Percentiles rank a stretch among this genome's conserved stretches.
phyloP scores from a whole-genome alignment of 2,329 filamentous ascomycete genomes.

The Diaporthe longicolla region DNA sequence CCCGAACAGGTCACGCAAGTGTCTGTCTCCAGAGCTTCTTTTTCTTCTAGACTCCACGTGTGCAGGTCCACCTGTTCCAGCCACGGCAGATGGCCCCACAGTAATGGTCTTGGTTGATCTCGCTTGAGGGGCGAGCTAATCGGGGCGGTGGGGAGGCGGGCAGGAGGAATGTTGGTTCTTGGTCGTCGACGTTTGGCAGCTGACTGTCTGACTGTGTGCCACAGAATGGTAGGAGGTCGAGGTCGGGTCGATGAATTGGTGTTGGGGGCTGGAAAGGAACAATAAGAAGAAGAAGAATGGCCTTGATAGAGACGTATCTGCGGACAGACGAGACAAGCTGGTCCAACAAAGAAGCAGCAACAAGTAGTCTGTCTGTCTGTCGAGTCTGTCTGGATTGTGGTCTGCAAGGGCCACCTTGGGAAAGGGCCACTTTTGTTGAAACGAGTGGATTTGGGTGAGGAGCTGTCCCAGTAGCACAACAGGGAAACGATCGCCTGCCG shows the following conservation, averaged over 20 bases:
- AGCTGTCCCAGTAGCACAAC: constrained; percentile 10
- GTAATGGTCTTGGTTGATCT: constrained; percentile 21
- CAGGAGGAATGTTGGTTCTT: not conserved
- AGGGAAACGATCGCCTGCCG: constrained; percentile 6
- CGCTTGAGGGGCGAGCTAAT: constrained; percentile 25
- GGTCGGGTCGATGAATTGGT: too few relatives aligned
- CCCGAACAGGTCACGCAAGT: too few relatives aligned
- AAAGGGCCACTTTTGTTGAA: constrained; percentile 27
- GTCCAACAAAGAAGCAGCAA: constrained; percentile 4
- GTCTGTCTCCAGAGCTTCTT: constrained; percentile 13
- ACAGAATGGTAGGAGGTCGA: too few relatives aligned
- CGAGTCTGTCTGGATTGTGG: too few relatives aligned
- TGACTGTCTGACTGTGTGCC: too few relatives aligned
- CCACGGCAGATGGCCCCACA: constrained; percentile 26
- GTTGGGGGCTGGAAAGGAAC: too few relatives aligned
- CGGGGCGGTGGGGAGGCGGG: not conserved
- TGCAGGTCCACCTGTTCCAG: constrained; percentile 23
- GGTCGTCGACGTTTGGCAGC: not conserved
- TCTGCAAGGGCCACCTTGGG: not conserved
- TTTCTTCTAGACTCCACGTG: constrained; percentile 13
- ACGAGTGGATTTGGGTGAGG: constrained; percentile 17
- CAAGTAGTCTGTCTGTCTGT: not conserved
- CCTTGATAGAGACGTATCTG: too few relatives aligned
- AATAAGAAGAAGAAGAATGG: too few relatives aligned
- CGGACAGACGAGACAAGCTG: constrained; percentile 1